Base-by-base conservation (phyloP, 768 basidiomycete genomes). In the Mycena vitilis region DNA sequence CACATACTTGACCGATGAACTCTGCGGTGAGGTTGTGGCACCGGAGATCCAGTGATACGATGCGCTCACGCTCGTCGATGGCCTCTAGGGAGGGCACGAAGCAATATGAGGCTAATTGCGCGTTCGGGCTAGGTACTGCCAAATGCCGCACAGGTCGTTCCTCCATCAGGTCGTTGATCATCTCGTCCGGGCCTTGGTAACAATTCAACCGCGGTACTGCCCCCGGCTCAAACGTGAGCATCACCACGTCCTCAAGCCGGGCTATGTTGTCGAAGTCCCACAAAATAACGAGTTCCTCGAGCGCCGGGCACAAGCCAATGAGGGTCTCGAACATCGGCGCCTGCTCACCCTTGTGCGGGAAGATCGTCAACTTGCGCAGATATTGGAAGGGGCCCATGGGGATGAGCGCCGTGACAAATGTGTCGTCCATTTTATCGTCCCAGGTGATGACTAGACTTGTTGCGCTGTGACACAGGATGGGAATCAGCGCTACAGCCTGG, bases 11-110 rank as follows among this genome's bases (percentile, higher is more conserved):
- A 16, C 22, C 22, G 3, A 61, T 23, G 48, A 60, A 60, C 49
- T 60, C 45, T 2, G n/a, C 34, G 18, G 25, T 34, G 47, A 60
- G 59, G n/a, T 48, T 51, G 20, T 60, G 48, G 13, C 38, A 7
- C 34, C 60, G 60, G 37, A 61, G 60, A 23, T 61, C 60, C 22
- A 61, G 38, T 16, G 60, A 51, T n/a, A 61, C 60, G 60, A 61
- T 34, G 22, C 40, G 37, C 22, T 49, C 48, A 37, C 20, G 47
- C 37, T 40, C 37, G 49, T 51, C 49, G 20, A 61, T 18, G 10
- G 12, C 49, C 36, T 22, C 15, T 6, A 61, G 60, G 5, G 11
- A 18, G 7, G 11, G 4, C 34, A 61, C 7, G 49, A 61, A 49
- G 34, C 5, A 9, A 4, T 37, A 11, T 7, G 23, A 47, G 1